Conservation (phyloP, 768 basidiomycete species). For the Nidularia pulvinata region DNA sequence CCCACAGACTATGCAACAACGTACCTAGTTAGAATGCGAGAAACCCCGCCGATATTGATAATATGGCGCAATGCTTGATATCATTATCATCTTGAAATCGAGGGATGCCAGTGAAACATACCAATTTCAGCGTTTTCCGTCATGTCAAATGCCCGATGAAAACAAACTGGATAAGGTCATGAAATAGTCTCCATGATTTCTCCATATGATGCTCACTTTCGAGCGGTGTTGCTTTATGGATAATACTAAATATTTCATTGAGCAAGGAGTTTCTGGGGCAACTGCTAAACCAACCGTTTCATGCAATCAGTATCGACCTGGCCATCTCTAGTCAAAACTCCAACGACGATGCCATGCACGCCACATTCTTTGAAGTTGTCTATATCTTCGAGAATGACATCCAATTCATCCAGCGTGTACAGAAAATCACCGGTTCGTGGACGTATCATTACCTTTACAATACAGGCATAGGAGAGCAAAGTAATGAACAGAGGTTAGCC, state of each 20-base stretch:
- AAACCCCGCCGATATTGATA: conserved; percentile 59
- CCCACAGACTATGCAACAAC: not conserved
- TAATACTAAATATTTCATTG: conserved; percentile 34
- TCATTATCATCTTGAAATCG: no score
- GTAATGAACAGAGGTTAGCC: conserved; percentile 3
- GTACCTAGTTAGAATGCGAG: conserved; percentile 81
- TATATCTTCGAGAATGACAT: conserved; percentile 79
- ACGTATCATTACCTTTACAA: conserved; percentile 70
- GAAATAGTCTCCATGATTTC: no score
- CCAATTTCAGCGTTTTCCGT: conserved; percentile 33
- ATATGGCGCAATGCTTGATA: conserved; percentile 43
- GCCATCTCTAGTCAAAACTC: conserved; percentile 56
- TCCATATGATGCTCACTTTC: conserved; percentile 44
- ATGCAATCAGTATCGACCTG: conserved; percentile 58
- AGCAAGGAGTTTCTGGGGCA: not conserved
- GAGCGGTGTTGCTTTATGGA: conserved; percentile 55
- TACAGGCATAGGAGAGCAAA: not conserved
- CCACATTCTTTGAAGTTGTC: conserved; percentile 53
- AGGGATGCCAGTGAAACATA: no score
- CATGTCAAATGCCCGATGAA: conserved; percentile 84
- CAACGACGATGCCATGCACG: conserved; percentile 69
- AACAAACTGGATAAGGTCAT: conserved; percentile 50
- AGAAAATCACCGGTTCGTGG: conserved; percentile 81
- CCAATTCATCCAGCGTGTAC: conserved; percentile 65
- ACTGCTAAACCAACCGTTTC: conserved; percentile 40